Evolutionary conservation across 1,139 yeast genomes (phyloP), one percentile per base, ranked within the genome.

Genomic region (Wickerhamomyces sp.): DNA sequence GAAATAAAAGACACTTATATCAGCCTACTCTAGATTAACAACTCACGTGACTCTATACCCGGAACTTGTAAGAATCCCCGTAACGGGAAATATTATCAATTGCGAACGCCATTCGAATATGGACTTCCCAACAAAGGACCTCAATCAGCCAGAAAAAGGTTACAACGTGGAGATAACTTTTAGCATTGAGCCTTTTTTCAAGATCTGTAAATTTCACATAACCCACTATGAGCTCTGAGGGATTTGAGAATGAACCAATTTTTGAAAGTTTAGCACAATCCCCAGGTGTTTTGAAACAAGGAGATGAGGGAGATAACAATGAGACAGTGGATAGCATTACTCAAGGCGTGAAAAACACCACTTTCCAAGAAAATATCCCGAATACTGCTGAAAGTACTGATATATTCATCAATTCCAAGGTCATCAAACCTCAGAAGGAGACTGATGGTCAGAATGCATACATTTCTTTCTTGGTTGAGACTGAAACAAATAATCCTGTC

Each of bases 391-490:
- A 35, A 11, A 26, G 36, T 7, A 34, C 41, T 13, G 26, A 27
- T 9, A 31, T 41, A 23, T 51, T 38, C 41, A 55, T 54, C 30
- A 46, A 45, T 14, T 57, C 61, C 2, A 36, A 13, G 1, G 60
- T 57, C 4, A 45, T 45, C 11, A 48, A 45, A 23, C 97, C 98
- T 1, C 81, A 81, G 55, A 83, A 89, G 59, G 95, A 88, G 53
- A 82, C 80, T 54, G 88, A 87, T 42, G 85, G 88, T 2, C 87
- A 87, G 52, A 85, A 84, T 54, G 84, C 94, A 6, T 91, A 73
- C 64, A 88, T 90, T 10, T 80, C 95, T 6, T 93, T 89, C 60
- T 75, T 87, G 43, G 73, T 93, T 33, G 78, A 86, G 14, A 84
- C 96, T 1, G 72, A 72, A 49, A 67, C 76, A 8, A 71, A 71